Evolutionary conservation across 192 early-diverging fungal species (phyloP), one percentile per base, ranked within the genome.

Genomic region (Dissophora globulifera): DNA sequence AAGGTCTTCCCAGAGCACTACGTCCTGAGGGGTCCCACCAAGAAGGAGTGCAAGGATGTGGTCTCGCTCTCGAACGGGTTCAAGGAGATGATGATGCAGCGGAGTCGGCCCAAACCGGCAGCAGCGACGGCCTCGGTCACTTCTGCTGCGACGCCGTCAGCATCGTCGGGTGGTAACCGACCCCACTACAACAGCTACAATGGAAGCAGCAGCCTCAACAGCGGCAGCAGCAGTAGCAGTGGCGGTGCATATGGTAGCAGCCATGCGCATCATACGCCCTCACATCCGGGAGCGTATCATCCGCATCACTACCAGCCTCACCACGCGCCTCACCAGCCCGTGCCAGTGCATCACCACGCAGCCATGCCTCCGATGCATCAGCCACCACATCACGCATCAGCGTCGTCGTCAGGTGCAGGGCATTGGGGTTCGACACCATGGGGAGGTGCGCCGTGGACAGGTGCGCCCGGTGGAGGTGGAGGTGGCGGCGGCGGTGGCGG

Each of bases 1-100:
- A 83, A 87, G 25, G 92, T 96, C 17, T 81, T 87, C 60, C 94
- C 94, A 5, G 88, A 90, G 40, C 90, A 89, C 23, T 97, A 88
- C 64, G 69, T 81, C 57, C 87, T 97, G 19, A 85, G 92, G 27
- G 87, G 90, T 15, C 81, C 82, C 0, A 83, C 79, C n/a, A 92
- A 90, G 52, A 85, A 87, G 13, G 84, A 85, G 33, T 86, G 95
- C 17, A 87, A 88, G 48, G 90, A 87, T 20, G 58, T 96, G 51
- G 88, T 93, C 41, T 84, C 88, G 43, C 87, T 88, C 6, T 94
- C 91, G 78, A 95, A 97, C 75, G 69, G 75, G 23, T 86, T 90
- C 22, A 76, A 76, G 78, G 84, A 88, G 69, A 81, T 79, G 62
- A 84, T 59, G 45, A 55, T 58, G 43, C 53, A 62, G 12, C 56